A percentile compares a stretch with the other conserved stretches of the same genome.
phyloP scores from a whole-genome alignment of 805 yeast species.

The Geotrichum ghanense region DNA sequence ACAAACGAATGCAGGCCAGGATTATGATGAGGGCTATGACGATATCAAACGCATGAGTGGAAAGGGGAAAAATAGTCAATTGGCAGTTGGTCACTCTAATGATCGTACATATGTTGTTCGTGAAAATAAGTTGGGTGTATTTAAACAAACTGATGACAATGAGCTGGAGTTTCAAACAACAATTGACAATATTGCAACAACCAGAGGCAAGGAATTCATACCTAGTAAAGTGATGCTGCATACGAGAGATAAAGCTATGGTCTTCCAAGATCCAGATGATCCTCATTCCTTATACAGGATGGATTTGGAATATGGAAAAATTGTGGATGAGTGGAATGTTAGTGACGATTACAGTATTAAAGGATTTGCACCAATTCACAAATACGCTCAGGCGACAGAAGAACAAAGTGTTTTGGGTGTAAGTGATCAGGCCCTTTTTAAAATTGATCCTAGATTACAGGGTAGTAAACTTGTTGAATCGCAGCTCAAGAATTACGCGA shows the following conservation, averaged over 20 bases:
- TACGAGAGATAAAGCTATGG: conserved; percentile 55
- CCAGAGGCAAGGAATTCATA: conserved; percentile 37
- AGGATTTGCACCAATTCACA: conserved; percentile 57
- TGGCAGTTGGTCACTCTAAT: conserved; percentile 59
- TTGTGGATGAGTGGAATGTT: conserved; percentile 79
- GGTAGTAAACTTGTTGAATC: conserved; percentile 49
- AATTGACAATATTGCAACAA: conserved; percentile 44
- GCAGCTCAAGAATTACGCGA: conserved; percentile 41
- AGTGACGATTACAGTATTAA: conserved; percentile 35
- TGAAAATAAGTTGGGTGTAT: conserved; percentile 72
- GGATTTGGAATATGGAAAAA: conserved; percentile 70
- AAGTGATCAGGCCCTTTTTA: conserved; percentile 53
- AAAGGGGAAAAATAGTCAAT: conserved; percentile 43
- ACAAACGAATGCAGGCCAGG: conserved; percentile 19
- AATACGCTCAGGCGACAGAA: conserved; percentile 59
- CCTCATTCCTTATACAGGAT: conserved; percentile 45
- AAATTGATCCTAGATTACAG: conserved; percentile 66
- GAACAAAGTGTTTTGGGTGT: conserved; percentile 71
- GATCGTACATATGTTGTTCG: conserved; percentile 71
- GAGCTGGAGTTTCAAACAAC: conserved; percentile 56
- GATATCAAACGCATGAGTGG: conserved; percentile 17
- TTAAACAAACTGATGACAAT: conserved; percentile 42
- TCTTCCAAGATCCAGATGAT: conserved; percentile 45
- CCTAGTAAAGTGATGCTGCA: conserved; percentile 70
- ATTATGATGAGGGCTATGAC: conserved; percentile 20